Base-by-base conservation (phyloP, 176 grass and related monocot genomes). In the Cocos nucifera region DNA sequence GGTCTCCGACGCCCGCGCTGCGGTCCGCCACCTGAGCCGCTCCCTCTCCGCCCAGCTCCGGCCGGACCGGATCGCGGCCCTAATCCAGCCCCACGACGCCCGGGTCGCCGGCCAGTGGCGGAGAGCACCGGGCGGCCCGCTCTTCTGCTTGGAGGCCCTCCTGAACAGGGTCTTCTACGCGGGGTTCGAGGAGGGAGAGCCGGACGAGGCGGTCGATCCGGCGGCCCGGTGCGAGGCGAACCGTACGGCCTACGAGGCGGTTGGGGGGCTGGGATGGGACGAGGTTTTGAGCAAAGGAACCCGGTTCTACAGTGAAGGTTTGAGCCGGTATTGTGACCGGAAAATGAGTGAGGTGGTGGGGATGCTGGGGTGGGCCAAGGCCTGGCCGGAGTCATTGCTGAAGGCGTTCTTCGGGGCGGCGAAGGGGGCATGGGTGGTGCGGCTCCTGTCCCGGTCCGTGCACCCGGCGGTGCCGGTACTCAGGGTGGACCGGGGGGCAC, bases 271-370 rank as follows among this genome's bases (percentile, higher is more conserved):
- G n/a, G 69, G 44, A 21, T 77, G 74, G 74, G 74, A 77, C 25
- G 39, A 77, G 74, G 74, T 77, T 39, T 18, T 22, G 25, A 18
- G 15, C 48, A 77, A 77, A 54, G 74, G 74, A 14, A 77, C 74
- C 6, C 58, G 60, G 4, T 56, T 69, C 55, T 77, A 77, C 57
- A 69, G 74, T 3, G 56, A 62, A n/a, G 58, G 65, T 24, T 57
- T 77, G 32, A 77, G 74, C 74, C 74, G 74, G 15, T 77, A 63
- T 48, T 77, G 74, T 21, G 74, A 77, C 15, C 51, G 44, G 54
- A 49, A 53, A 49, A 77, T 77, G 74, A 77, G 74, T 57, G 74
- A 77, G 20, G 19, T 77, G 44, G 74, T 62, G 0, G 64, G 74
- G 5, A 55, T 25, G 54, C 57, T 77, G 7, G 74, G 74, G 14